Conservation (phyloP, 306 rosid genomes). For the Quillaja saponaria region DNA sequence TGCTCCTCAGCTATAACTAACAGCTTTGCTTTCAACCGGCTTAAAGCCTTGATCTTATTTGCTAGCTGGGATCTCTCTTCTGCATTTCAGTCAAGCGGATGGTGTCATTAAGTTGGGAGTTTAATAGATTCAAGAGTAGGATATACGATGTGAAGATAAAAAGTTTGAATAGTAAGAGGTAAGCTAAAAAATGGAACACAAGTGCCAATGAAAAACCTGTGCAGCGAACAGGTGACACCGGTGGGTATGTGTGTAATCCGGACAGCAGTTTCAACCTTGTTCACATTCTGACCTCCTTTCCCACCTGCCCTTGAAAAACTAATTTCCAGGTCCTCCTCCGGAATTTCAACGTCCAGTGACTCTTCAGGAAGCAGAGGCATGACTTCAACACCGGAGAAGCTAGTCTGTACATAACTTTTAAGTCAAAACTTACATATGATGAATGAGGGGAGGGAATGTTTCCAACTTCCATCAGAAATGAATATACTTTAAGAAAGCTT, state of each 20-base stretch:
- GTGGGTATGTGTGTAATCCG: constrained; percentile 98
- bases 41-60: constrained; percentile 77
- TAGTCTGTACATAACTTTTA: constrained; percentile 59
- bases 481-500: too few relatives aligned
- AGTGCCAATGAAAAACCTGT: constrained; percentile 85
- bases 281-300: constrained; percentile 96
- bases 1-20: constrained; percentile 90
- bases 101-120: too few relatives aligned
- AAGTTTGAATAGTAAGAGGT: too few relatives aligned
- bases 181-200: too few relatives aligned
- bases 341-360: constrained; percentile 77
- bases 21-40: constrained; percentile 88
- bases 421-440: constrained; percentile 14
- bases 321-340: constrained; percentile 92
- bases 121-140: too few relatives aligned
- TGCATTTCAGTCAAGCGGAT: constrained; percentile 45
- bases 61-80: constrained; percentile 94
- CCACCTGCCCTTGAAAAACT: constrained; percentile 95
- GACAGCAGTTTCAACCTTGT: constrained; percentile 96
- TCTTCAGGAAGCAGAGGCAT: constrained; percentile 98
- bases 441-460: constrained; percentile 1
- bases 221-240: constrained; percentile 89
- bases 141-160: too few relatives aligned
- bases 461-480: neutral
- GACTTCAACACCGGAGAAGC: constrained; percentile 93